Base-by-base conservation (phyloP, 1,139 yeast species). In the Magnusiomyces fungicola region DNA sequence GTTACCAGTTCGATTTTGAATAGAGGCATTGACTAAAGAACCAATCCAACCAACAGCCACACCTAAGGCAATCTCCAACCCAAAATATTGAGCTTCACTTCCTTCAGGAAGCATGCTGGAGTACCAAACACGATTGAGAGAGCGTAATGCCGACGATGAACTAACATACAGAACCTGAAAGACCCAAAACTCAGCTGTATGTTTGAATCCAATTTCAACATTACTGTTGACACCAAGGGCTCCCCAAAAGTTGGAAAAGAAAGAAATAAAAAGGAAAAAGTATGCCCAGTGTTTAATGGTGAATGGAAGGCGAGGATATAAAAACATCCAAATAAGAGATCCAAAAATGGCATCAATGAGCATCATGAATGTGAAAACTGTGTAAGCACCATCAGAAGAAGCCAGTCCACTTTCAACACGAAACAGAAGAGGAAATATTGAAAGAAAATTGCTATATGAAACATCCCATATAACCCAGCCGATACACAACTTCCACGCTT, bases 381-480 rank as follows among this genome's bases (percentile, higher is more conserved):
- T 70, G 53, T 67, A 73, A 55, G 72, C 74, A 0, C 70, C 54
- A 56, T 72, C 76, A 14, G 74, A 62, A 2, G 56, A 54, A 0
- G 75, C 75, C 25, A 73, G 49, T 0, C 77, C 76, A 50, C 73
- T 57, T 2, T 75, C 69, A 1, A 73, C 61, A 48, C 77, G 63
- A 56, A 73, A 73, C n/a, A 72, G 55, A 10, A 72, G 60, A 3
- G 66, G 66, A 50, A 69, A 72, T 2, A 73, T 68, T 48, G 67
- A 62, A 55, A 72, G 55, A 53, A 71, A 73, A 51, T 71, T 72
- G 19, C 66, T 56, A 48, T 64, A 70, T 7, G 67, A 64, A 10
- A 72, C 69, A 50, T 73, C 71, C 76, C 77, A 73, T 38, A 72
- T 62, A 1, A 72, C 75, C 76, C 76, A 73, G 0, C 72, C 65